Evolutionary conservation across 2,329 filamentous ascomycete genomes (phyloP).

Genomic region (Colletotrichum sp.): DNA sequence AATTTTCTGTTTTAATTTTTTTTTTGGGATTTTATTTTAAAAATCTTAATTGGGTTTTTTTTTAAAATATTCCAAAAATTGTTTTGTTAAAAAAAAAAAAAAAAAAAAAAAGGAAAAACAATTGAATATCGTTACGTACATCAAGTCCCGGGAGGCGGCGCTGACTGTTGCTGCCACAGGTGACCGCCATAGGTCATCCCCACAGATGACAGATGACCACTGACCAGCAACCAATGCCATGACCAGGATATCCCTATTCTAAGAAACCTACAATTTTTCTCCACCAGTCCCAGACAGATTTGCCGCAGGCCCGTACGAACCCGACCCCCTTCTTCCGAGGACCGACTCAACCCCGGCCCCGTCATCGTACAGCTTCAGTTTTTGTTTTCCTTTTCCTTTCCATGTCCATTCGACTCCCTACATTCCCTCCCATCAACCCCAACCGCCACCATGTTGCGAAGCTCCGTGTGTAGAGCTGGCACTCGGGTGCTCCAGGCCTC

Average conservation of each 20-base stretch:
- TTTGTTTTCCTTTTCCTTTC: not conserved
- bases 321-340: slow-evolving; percentile 14
- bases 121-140: not conserved
- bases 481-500: slow-evolving; percentile 65
- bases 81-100: too few relatives aligned
- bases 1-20: too few relatives aligned
- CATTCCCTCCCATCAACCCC: not conserved
- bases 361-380: not conserved
- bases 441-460: slow-evolving; percentile 69
- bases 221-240: not conserved
- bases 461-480: slow-evolving; percentile 69
- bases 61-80: too few relatives aligned
- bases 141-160: not conserved
- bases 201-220: not conserved
- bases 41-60: too few relatives aligned
- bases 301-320: slow-evolving; percentile 18
- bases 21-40: too few relatives aligned
- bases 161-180: not conserved
- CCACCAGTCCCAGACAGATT: slow-evolving; percentile 9
- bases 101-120: not conserved
- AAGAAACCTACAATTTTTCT: slow-evolving; percentile 1
- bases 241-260: not conserved
- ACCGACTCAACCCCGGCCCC: slow-evolving; percentile 8
- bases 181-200: not conserved
- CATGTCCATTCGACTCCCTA: not conserved